Evolutionary conservation across 441 rosid species (phyloP), one percentile per base, ranked within the genome.

Genomic region (Populus hybrid): DNA sequence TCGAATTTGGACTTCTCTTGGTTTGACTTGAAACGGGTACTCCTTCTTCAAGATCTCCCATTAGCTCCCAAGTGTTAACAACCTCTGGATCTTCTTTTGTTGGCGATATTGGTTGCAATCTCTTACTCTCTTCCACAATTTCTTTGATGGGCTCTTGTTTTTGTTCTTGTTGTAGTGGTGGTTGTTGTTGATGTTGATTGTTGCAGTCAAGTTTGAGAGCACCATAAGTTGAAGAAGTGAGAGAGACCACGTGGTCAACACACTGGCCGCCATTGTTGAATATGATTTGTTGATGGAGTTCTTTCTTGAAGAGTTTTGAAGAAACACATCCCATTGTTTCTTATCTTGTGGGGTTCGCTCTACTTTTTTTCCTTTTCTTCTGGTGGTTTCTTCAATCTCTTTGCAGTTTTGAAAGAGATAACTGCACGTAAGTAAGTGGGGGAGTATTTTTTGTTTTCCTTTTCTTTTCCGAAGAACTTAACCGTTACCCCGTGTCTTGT

Each of bases 41-140:
- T 33, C 82, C 89, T 23, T 95, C 99, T 86, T 95, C 99, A 16
- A 93, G 99, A 84, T 86, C 99, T 77, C 87, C 89, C 99, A 95
- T 95, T 45, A 95, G 90, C 82, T 95, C 99, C 96, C 97, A 88
- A 1, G 97, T 82, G 53, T 95, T 87, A 77, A 95, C 91, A 0
- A 93, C 87, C 87, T 95, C 99, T 0, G 88, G 87, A 53, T 86
- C 91, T 21, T 85, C 89, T 7, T 83, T 78, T 2, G 84, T 77
- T 21, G 83, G 87, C 8, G 90, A 92, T 11, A 33, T 73, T 69
- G 80, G 78, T 11, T 87, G 79, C 3, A 76, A 76, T 65, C 64
- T 78, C 82, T 83, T 84, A 12, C 76, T 75, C 79, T 87, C 93
- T 67, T 28, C 73, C 66, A 12, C 86, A 21, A 74, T 68, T 33